These are phyloP conservation scores for Perkinsus olseni DNA, from an alignment of 169 alveolate species.

Conservation along the genomic window DNA sequence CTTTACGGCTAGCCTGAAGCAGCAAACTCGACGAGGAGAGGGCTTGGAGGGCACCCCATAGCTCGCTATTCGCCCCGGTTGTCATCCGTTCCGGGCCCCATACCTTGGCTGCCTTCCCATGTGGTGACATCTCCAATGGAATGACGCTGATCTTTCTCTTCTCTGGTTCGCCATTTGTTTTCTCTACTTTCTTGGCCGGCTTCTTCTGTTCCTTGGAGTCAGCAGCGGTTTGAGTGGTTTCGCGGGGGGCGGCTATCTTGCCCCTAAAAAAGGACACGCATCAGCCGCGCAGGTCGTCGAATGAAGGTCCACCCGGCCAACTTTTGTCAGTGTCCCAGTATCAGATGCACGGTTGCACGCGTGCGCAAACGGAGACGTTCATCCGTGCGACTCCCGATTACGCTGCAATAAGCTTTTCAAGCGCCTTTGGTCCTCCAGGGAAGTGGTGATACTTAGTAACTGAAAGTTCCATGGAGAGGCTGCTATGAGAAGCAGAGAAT, in stretches of 20 bases:
- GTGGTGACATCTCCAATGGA: neutral
- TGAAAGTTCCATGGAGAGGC: neutral
- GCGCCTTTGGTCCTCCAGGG: neutral
- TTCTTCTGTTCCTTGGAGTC: neutral
- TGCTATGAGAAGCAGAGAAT: neutral
- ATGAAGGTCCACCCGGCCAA: no score
- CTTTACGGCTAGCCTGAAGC: neutral
- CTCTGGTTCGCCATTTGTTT: neutral
- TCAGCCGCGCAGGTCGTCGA: no score
- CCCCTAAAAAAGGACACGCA: neutral
- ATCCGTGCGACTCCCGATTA: neutral
- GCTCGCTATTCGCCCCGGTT: no score
- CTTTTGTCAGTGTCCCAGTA: no score
- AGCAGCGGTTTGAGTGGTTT: neutral
- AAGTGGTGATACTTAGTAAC: neutral
- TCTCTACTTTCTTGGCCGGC: neutral
- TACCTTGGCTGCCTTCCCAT: no score
- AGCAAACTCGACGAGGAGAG: no score
- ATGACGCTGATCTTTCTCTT: neutral
- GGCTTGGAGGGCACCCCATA: no score
- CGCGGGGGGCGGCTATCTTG: neutral
- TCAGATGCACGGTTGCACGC: neutral
- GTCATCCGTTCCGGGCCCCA: no score
- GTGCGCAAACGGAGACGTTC: neutral
- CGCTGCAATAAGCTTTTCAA: neutral